These are phyloP conservation scores for Cercospora sojina DNA, from an alignment of 2,329 filamentous ascomycete genomes.

Conservation along the genomic window DNA sequence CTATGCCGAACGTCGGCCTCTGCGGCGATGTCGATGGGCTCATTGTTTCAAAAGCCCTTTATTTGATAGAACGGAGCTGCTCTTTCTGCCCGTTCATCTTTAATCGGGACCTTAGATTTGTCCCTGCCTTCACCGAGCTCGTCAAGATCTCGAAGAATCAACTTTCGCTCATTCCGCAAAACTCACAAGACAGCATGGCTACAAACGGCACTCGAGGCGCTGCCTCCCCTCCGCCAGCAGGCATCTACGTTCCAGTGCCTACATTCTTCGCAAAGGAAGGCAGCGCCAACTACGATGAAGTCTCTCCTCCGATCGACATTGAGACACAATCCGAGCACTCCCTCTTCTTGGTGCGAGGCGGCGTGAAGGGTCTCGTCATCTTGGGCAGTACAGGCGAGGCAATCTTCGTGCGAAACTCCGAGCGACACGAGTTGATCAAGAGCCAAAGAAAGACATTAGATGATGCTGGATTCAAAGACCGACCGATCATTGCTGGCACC, in stretches of 20 bases:
- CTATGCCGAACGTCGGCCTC: constrained; percentile 13
- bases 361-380: constrained; percentile 61
- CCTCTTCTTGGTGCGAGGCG: constrained; percentile 59
- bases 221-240: constrained; percentile 48
- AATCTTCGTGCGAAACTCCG: constrained; percentile 59
- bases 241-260: constrained; percentile 60
- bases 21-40: constrained; percentile 1
- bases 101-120: background rate
- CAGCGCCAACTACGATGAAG: constrained; percentile 45
- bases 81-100: background rate
- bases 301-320: constrained; percentile 57
- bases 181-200: constrained; percentile 12
- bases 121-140: background rate
- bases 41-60: background rate
- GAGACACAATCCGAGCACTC: constrained; percentile 59
- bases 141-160: background rate
- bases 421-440: constrained; percentile 57
- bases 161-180: background rate
- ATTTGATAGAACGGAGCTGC: background rate
- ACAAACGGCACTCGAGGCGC: constrained; percentile 20
- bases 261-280: constrained; percentile 61
- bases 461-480: constrained; percentile 56
- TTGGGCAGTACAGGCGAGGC: constrained; percentile 65
- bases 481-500: constrained; percentile 63
- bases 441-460: constrained; percentile 57